Base-by-base conservation (phyloP, 164 flowering plant genomes). In the Pachysandra terminalis region DNA sequence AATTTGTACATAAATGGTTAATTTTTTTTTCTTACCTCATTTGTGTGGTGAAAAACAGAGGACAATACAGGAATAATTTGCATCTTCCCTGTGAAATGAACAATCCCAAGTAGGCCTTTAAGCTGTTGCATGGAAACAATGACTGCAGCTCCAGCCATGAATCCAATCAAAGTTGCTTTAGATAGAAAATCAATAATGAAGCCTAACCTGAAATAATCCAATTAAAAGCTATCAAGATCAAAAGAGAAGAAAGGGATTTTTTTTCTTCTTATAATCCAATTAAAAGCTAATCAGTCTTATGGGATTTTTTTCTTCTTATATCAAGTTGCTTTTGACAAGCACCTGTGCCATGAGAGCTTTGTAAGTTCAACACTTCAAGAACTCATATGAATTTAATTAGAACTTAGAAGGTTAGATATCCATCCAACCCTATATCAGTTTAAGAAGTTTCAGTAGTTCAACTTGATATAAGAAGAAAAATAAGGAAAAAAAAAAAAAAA, bases 101-200 rank as follows among this genome's bases (percentile, higher is more conserved):
- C 73, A 58, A 89, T 78, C 23, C 92, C 92, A 55, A 87, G 83
- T 61, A 89, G 67, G 6, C 96, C 90, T 70, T 89, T 89, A 0
- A 89, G 81, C 74, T 89, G 96, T 74, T 87, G 96, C 52, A 87
- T 75, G 17, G 79, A 74, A 0, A 89, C 84, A n/a, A 85, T 79
- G 21, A 82, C 70, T 57, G 92, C 89, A 19, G 92, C 85, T 19
- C 92, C 95, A 8, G 83, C 89, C 87, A 83, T 87, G 77, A 89
- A 87, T 14, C 95, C 95, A 5, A 84, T 70, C 22, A 86, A 69
- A 6, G 90, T 87, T 8, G 95, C 78, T 65, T 82, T 82, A 1
- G 95, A 89, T 0, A 89, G 73, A 61, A 83, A 87, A 68, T 89
- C 91, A 28, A 87, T 75, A 25, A 89, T 70, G 65, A 89, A 82